These are phyloP conservation scores for Mycena sanguinolenta DNA, from an alignment of 768 basidiomycete species.

Conservation along the genomic window DNA sequence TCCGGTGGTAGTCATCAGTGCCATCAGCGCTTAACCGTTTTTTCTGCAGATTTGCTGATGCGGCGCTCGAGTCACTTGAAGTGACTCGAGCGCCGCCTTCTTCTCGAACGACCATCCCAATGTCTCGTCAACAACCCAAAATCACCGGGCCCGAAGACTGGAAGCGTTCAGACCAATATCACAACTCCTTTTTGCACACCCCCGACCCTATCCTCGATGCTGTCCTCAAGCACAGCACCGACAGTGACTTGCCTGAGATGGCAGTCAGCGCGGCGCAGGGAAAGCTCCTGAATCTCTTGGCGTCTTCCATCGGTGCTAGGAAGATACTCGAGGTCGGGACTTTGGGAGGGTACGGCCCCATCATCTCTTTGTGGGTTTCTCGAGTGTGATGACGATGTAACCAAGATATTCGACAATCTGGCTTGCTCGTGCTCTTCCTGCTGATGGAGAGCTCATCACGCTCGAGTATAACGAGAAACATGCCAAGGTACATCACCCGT, in stretches of 20 bases:
- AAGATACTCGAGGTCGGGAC: slow-evolving; percentile 76
- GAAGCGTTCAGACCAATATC: slow-evolving; percentile 66
- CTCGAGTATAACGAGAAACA: slow-evolving; percentile 61
- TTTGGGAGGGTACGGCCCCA: slow-evolving; percentile 64
- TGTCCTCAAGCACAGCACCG: slow-evolving; percentile 54
- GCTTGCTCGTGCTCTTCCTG: slow-evolving; percentile 62
- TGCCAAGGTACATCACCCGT: slow-evolving; percentile 61
- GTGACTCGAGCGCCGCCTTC: too few relatives aligned
- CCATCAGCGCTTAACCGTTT: too few relatives aligned
- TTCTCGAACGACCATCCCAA: too few relatives aligned
- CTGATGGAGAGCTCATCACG: slow-evolving; percentile 62
- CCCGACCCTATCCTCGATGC: slow-evolving; percentile 59
- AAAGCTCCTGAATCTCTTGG: slow-evolving; percentile 68
- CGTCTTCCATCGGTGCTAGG: slow-evolving; percentile 65
- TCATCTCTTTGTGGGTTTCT: too few relatives aligned
- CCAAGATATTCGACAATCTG: slow-evolving; percentile 60
- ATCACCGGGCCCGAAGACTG: slow-evolving; percentile 51
- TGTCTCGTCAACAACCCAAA: neutral
- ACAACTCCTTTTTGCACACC: slow-evolving; percentile 66
- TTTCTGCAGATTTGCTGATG: too few relatives aligned
- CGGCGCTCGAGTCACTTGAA: too few relatives aligned
- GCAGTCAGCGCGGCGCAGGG: slow-evolving; percentile 68
- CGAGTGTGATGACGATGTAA: neutral
- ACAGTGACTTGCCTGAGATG: slow-evolving; percentile 64
- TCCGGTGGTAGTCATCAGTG: too few relatives aligned